phyloP scores from a whole-genome alignment of 345 rosid genomes.

The Carallia pectinifolia region DNA sequence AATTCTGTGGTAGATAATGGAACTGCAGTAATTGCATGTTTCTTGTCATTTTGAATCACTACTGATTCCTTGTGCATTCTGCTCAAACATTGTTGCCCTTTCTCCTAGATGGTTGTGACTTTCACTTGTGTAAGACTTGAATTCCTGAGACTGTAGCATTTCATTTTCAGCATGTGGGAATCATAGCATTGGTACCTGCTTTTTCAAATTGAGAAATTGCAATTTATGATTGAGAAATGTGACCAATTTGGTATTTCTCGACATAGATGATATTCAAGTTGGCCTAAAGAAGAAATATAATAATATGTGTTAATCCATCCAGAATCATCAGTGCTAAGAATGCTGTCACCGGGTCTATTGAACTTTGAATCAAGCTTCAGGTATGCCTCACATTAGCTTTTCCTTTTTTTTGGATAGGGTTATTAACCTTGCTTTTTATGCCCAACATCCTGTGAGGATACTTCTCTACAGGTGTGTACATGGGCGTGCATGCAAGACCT shows the following conservation, averaged over 20 bases:
- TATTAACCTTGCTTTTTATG: background rate
- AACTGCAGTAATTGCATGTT: background rate
- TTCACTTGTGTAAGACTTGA: conserved; percentile 38
- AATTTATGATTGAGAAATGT: background rate
- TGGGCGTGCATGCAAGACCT: too few species aligned
- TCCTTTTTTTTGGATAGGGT: too few species aligned
- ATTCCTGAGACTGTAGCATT: conserved; percentile 72
- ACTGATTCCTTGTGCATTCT: background rate
- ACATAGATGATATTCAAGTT: conserved; percentile 47
- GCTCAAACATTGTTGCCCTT: conserved; percentile 4
- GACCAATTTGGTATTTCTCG: conserved; percentile 23
- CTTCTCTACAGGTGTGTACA: too few species aligned
- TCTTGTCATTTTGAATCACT: background rate
- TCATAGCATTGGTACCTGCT: background rate
- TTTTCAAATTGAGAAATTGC: too few species aligned
- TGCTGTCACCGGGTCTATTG: too few species aligned
- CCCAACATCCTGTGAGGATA: background rate
- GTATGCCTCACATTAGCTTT: conserved; percentile 15
- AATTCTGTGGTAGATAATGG: background rate
- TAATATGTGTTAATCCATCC: too few species aligned
- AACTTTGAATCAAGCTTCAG: conserved; percentile 76
- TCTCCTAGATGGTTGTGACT: conserved; percentile 15
- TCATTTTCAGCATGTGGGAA: conserved; percentile 90
- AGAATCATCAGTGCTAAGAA: too few species aligned
- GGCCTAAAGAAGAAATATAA: too few species aligned